Evolutionary conservation across 2,329 filamentous ascomycete genomes (phyloP).

Genomic region (Nigrospora sphaerica): DNA sequence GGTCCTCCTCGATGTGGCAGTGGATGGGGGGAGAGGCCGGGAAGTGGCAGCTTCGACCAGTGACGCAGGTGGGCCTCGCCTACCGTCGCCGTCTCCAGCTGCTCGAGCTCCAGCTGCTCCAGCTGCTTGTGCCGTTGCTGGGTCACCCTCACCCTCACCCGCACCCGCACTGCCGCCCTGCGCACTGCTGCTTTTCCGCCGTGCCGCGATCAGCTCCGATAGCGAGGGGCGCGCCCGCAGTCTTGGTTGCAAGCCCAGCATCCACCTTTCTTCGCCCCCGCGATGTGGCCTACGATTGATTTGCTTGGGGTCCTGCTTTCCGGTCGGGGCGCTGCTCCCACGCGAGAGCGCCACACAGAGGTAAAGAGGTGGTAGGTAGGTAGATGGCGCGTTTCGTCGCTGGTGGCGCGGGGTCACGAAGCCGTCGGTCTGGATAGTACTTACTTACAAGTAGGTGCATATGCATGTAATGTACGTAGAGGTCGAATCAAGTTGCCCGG

Average conservation of each 20-base stretch:
- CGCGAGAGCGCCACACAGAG: no score
- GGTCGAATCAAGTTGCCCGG: no score
- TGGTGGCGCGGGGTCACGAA: no score
- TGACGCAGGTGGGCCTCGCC: background rate
- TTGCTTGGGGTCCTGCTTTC: no score
- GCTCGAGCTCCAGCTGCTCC: conserved; percentile 5
- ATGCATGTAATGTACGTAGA: no score
- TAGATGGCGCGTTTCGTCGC: no score
- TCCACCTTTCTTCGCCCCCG: conserved; percentile 20
- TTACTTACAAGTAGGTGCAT: no score
- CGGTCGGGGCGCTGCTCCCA: no score
- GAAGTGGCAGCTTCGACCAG: background rate
- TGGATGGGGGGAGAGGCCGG: no score
- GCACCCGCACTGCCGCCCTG: conserved; percentile 12
- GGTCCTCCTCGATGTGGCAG: conserved; percentile 17
- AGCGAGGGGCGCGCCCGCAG: conserved; percentile 46
- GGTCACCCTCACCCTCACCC: conserved; percentile 3
- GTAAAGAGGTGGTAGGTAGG: no score
- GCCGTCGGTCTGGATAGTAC: no score
- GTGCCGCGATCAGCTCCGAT: conserved; percentile 36
- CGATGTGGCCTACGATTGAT: no score
- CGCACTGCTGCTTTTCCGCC: conserved; percentile 17
- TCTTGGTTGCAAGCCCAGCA: conserved; percentile 42
- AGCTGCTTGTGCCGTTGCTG: conserved; percentile 3
- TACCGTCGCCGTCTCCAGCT: conserved; percentile 4